phyloP scores from a whole-genome alignment of 352 stramenopile species.

The Aphanomyces euteiches region DNA sequence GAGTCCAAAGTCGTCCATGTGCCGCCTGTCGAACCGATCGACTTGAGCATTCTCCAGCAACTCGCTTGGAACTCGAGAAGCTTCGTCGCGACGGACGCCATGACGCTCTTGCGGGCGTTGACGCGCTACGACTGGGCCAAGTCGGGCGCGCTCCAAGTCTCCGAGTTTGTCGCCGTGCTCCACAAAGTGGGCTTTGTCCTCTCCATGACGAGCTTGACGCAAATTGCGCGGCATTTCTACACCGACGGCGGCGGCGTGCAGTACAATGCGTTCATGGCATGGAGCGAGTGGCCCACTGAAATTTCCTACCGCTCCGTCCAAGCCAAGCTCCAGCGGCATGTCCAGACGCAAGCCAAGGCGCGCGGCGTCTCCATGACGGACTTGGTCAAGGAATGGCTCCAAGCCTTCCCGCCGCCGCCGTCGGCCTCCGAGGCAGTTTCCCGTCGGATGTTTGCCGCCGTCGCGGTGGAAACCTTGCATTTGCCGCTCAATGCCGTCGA shows the following conservation, averaged over 20 bases:
- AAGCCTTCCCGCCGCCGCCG: slow-evolving; percentile 37
- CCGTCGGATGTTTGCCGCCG: slow-evolving; percentile 44
- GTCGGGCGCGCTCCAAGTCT: slow-evolving; percentile 42
- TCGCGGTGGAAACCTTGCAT: slow-evolving; percentile 37
- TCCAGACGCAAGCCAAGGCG: slow-evolving; percentile 29
- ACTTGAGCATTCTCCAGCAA: slow-evolving; percentile 42
- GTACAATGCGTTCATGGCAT: slow-evolving; percentile 65
- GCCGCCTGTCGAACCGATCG: slow-evolving; percentile 33
- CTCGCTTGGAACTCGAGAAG: slow-evolving; percentile 54
- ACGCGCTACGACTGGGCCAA: slow-evolving; percentile 66
- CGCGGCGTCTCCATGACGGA: slow-evolving; percentile 40
- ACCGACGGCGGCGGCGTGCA: slow-evolving; percentile 49
- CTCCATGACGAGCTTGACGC: slow-evolving; percentile 42
- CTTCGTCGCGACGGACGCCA: slow-evolving; percentile 39
- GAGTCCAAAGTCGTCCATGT: neutral
- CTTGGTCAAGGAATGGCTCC: slow-evolving; percentile 41
- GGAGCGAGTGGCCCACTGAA: slow-evolving; percentile 37
- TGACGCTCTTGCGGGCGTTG: slow-evolving; percentile 46
- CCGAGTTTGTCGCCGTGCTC: slow-evolving; percentile 47
- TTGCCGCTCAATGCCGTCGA: slow-evolving; percentile 52
- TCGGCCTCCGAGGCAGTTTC: slow-evolving; percentile 30
- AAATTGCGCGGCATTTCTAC: slow-evolving; percentile 50
- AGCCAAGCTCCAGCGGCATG: slow-evolving; percentile 42
- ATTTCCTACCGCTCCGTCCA: neutral
- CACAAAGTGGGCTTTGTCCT: slow-evolving; percentile 45